These are phyloP conservation scores for Gossypium stocksii DNA, from an alignment of 345 rosid species.

Conservation along the genomic window DNA sequence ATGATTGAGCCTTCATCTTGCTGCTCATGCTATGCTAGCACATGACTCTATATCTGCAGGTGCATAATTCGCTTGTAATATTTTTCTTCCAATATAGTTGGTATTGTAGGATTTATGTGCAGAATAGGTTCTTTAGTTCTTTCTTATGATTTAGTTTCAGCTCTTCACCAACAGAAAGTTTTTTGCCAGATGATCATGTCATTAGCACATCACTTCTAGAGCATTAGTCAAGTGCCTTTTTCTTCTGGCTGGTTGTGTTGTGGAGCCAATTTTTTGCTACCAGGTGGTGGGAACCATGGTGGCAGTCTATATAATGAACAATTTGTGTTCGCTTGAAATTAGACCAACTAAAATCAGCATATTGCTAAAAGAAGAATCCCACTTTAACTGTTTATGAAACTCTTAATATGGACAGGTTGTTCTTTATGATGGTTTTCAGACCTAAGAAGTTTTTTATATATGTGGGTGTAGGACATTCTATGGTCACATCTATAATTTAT, in stretches of 20 bases:
- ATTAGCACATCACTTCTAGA: neutral
- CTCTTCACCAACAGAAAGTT: neutral
- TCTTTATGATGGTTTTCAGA: neutral
- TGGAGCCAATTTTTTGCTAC: neutral
- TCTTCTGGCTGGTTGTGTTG: neutral
- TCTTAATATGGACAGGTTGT: neutral
- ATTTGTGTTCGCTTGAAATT: neutral
- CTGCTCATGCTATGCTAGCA: neutral
- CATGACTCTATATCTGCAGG: conserved; percentile 1
- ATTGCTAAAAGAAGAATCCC: conserved; percentile 13
- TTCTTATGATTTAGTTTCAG: neutral
- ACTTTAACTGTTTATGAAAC: neutral
- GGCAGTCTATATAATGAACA: neutral
- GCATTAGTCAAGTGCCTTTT: conserved; percentile 1
- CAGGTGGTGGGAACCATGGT: neutral
- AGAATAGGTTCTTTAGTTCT: neutral
- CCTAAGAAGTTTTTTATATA: neutral
- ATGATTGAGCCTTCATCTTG: neutral
- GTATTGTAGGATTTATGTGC: conserved; percentile 8
- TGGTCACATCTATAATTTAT: neutral
- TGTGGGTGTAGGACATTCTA: conserved; percentile 2
- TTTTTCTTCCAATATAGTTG: neutral
- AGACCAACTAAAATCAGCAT: conserved; percentile 1
- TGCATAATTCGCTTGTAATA: neutral
- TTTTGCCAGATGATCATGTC: neutral